A percentile compares a stretch with the other conserved stretches of the same genome.
Conservation (phyloP, 2,329 filamentous ascomycete species). For the Alternaria sp. region DNA sequence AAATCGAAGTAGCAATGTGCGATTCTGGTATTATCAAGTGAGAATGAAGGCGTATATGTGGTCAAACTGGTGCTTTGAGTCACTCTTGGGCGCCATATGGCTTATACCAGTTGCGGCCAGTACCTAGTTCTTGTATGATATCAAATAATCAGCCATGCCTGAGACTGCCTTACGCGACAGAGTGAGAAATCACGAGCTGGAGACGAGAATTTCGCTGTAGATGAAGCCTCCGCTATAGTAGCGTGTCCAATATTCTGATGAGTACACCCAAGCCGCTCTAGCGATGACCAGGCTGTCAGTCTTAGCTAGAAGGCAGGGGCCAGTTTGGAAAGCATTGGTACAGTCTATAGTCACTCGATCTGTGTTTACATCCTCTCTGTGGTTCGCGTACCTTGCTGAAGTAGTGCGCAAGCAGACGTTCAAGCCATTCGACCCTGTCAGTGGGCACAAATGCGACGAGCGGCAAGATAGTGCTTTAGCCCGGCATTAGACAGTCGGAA, state of each 20-base stretch:
- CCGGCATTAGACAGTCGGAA: no score
- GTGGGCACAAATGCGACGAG: background rate
- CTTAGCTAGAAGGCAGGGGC: no score
- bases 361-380: constrained; percentile 39
- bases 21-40: background rate
- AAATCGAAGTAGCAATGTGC: background rate
- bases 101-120: background rate
- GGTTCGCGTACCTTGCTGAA: background rate
- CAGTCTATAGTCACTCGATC: constrained; percentile 43
- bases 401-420: background rate
- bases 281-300: no score
- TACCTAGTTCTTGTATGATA: background rate
- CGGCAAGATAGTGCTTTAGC: background rate
- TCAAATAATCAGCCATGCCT: background rate
- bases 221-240: background rate
- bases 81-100: background rate
- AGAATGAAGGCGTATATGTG: background rate
- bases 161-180: background rate
- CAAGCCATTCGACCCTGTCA: background rate
- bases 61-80: background rate
- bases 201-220: background rate
- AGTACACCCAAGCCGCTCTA: no score
- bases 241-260: background rate
- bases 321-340: no score
- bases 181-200: background rate